Base-by-base conservation (phyloP, 768 basidiomycete genomes). In the Heimioporus sp. region DNA sequence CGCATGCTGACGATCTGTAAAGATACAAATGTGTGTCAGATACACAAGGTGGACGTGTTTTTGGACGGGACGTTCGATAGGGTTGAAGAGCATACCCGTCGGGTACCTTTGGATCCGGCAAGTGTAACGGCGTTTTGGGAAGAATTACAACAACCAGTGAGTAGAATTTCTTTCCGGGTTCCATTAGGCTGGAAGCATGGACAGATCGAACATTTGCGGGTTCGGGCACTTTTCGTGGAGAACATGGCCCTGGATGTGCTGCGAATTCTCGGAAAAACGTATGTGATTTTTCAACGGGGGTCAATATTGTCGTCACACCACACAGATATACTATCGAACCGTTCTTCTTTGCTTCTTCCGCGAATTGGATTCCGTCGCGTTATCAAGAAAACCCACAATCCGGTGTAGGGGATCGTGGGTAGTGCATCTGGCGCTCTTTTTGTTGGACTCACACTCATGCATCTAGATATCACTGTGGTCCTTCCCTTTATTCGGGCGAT, bases 271-370 rank as follows among this genome's bases (percentile, higher is more conserved):
- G 75, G 75, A 9, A 61, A 70, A 56, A 77, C 77, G 56, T 51
- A 8, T 7, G 12, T 7, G 17, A 31, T 5, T 10, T 67, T 10
- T 28, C 12, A 20, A n/a, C 10, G 13, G 30, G 37, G 21, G 17
- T 42, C 2, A 36, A 19, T 49, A 13, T 8, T 3, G 5, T 42
- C n/a, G 44, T 65, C 41, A 50, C 40, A 21, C 32, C 5, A 10
- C 12, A 9, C 36, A 77, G 76, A 52, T 74, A 69, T 53, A 68
- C 71, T 46, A 56, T 76, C 28, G 75, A 77, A 54, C 74, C 76
- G 1, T 75, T 76, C 54, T 77, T 73, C 55, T 77, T 74, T 41
- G 69, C 73, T 8, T 75, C 73, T 1, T 74, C 76, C 1, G 37
- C 69, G 13, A 73, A 75, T 52, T 69, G 72, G 65, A 76, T 72